A percentile compares a stretch with the other conserved stretches of the same genome.
Conservation (phyloP, 768 basidiomycete species). For the Crucibulum laeve region DNA sequence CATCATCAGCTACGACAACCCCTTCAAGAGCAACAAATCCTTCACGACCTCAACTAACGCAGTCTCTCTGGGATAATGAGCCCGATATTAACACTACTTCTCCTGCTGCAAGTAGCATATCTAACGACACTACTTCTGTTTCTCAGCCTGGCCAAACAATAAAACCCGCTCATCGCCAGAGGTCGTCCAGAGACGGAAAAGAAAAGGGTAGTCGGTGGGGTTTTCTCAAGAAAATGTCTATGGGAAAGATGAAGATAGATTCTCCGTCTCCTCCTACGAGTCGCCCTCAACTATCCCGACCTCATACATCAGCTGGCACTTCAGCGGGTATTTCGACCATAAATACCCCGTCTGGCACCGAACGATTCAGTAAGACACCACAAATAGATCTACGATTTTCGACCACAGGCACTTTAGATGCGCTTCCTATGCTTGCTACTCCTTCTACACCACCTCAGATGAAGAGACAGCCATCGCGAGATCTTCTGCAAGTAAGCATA, state of each 20-base stretch:
- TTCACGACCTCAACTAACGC: constrained; percentile 35
- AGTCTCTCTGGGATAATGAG: constrained; percentile 48
- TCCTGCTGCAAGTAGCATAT: constrained; percentile 1
- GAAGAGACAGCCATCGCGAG: constrained; percentile 19
- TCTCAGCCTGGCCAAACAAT: constrained; percentile 12
- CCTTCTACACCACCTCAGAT: constrained; percentile 19
- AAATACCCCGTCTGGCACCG: constrained; percentile 18
- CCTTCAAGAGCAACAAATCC: constrained; percentile 31
- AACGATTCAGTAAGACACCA: constrained; percentile 40
- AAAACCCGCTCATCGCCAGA: constrained; percentile 14
- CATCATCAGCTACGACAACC: constrained; percentile 34
- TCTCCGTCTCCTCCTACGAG: constrained; percentile 27
- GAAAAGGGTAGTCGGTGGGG: constrained; percentile 85
- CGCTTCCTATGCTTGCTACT: constrained; percentile 32
- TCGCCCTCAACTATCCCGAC: constrained; percentile 17
- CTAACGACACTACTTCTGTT: neutral
- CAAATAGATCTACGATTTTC: constrained; percentile 72
- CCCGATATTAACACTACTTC: constrained; percentile 16
- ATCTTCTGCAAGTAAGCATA: constrained; percentile 16
- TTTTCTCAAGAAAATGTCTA: constrained; percentile 97
- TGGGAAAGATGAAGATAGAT: constrained; percentile 85
- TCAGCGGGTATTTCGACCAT: constrained; percentile 19
- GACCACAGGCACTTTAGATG: constrained; percentile 59
- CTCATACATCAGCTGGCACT: constrained; percentile 24
- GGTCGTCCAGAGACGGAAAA: constrained; percentile 32